A percentile compares a stretch with the other conserved stretches of the same genome.
phyloP scores from a whole-genome alignment of 2,329 filamentous ascomycete species.

The Trichoderma semiorbis region DNA sequence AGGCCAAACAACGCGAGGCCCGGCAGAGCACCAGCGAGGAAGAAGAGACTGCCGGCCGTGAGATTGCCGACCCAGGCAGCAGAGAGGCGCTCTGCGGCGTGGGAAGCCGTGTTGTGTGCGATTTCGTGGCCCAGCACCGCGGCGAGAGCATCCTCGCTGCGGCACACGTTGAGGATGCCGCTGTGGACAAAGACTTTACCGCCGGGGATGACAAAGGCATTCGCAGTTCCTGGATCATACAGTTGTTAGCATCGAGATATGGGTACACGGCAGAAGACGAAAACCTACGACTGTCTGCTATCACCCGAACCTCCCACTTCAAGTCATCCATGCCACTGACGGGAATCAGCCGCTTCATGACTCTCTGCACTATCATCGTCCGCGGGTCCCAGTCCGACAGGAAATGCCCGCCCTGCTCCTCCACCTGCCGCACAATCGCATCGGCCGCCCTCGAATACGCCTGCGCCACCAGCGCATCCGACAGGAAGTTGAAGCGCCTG shows the following conservation, averaged over 20 bases:
- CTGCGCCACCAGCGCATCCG: conserved; percentile 54
- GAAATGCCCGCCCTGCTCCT: conserved; percentile 52
- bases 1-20: conserved; percentile 37
- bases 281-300: conserved; percentile 57
- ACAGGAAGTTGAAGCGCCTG: conserved; percentile 65
- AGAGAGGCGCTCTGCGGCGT: conserved; percentile 62
- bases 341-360: conserved; percentile 65
- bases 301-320: conserved; percentile 71
- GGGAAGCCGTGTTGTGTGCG: conserved; percentile 69
- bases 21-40: conserved; percentile 44
- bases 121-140: conserved; percentile 78
- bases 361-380: conserved; percentile 54
- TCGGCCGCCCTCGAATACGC: conserved; percentile 27
- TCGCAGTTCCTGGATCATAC: conserved; percentile 54
- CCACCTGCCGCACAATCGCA: conserved; percentile 50
- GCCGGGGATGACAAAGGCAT: conserved; percentile 75
- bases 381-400: conserved; percentile 58
- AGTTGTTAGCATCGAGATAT: no score
- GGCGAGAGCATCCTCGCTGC: conserved; percentile 66
- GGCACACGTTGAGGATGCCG: conserved; percentile 66
- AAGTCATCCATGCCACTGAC: conserved; percentile 58
- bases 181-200: conserved; percentile 79
- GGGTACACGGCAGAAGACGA: no score
- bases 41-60: conserved; percentile 47
- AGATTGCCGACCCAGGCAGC: conserved; percentile 51